Evolutionary conservation across 306 rosid genomes (phyloP), one percentile per base, ranked within the genome.

Genomic region (Alnus rubra): DNA sequence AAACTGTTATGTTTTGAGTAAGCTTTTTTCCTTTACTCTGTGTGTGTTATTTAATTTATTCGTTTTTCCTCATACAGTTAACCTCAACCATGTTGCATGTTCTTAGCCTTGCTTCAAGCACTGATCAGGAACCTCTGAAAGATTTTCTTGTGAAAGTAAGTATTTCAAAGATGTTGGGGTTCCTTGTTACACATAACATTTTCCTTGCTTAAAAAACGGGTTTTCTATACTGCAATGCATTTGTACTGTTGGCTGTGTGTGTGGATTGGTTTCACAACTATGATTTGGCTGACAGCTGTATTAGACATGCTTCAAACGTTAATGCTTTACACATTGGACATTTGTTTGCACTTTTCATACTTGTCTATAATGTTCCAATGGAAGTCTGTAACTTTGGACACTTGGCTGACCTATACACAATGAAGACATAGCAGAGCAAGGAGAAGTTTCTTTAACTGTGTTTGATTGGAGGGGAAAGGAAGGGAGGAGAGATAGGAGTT

Each of bases 51-150:
- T 45, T 56, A 30, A 73, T 23, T 52, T 2, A 31, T 47, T 49
- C 33, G 42, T 63, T 56, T 80, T 54, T 78, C 48, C 67, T 75
- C 42, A 33, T 84, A 88, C 93, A 95, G 98, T 64, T 95, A 73
- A 92, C 94, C 83, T 86, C 87, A 86, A 92, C 98, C 62, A 84
- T 95, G 92, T 82, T 95, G 76, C 98, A 95, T 51, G 76, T 91
- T 87, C 92, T 92, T 78, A 83, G 88, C 85, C 88, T 92, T 33
- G 79, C 90, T 54, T 87, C 95, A 58, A 81, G 86, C 82, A 77
- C 90, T 15, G 82, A 84, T 68, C 87, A 92, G 69, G 92, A 85
- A 53, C 84, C 82, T 28, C 83, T 92, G 69, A 89, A 89, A 86
- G 95, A 87, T 78, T 91, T 92, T 88, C 87, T 94, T 54, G 86